Evolutionary conservation across 345 rosid species (phyloP).

Genomic region (Brassica napus): Da-Ae NC_063444.1:9247501-9248000

Average conservation of each 20-base stretch:
- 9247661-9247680: not conserved
- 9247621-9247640: not conserved
- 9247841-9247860: not conserved
- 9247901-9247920: not conserved
- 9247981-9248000: not conserved
- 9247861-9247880: not conserved
- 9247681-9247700: not conserved
- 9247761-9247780: not conserved
- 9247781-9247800: not conserved
- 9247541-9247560: slow-evolving; percentile 3
- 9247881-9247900: not conserved
- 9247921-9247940: no score
- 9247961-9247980: not conserved
- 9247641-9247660: not conserved
- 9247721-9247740: slow-evolving; percentile 6
- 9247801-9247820: not conserved
- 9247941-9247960: not conserved
- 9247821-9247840: not conserved
- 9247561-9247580: not conserved
- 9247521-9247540: slow-evolving; percentile 1
- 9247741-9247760: not conserved
- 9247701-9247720: not conserved
- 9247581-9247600: not conserved
- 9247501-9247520: not conserved
- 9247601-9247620: slow-evolving; percentile 9